Conservation (phyloP, 2,329 filamentous ascomycete genomes). For the Ophiostoma australiae region DNA sequence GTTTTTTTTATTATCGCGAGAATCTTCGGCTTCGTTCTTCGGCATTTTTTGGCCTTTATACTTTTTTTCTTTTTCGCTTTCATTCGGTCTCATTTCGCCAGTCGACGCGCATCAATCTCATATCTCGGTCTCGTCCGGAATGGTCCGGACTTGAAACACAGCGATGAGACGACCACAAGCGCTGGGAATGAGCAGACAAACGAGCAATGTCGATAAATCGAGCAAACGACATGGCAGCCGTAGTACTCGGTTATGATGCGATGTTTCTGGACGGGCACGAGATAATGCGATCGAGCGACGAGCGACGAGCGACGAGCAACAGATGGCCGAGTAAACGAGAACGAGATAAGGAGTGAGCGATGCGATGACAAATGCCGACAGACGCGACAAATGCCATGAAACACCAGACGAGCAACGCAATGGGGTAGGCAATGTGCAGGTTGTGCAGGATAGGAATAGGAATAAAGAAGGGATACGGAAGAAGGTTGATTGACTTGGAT, state of each 20-base stretch:
- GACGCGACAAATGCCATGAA: not conserved
- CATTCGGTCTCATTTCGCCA: not conserved
- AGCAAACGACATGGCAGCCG: not conserved
- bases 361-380: not conserved
- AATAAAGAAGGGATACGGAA: too few relatives aligned
- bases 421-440: not conserved
- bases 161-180: not conserved
- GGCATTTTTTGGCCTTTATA: too few relatives aligned
- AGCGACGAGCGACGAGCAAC: not conserved
- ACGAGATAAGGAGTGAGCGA: not conserved
- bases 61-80: not conserved
- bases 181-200: not conserved
- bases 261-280: not conserved
- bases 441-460: not conserved
- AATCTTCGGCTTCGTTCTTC: not conserved
- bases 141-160: not conserved
- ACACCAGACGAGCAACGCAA: not conserved
- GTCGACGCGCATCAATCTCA: not conserved
- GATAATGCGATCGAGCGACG: not conserved
- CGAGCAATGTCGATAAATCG: not conserved
- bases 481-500: too few relatives aligned
- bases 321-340: not conserved
- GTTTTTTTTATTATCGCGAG: not conserved
- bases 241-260: not conserved
- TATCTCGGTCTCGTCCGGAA: not conserved